Percentiles rank a stretch among this genome's conserved stretches.
Conservation (phyloP, 2,329 filamentous ascomycete species). For the Xylariaceae sp. region DNA sequence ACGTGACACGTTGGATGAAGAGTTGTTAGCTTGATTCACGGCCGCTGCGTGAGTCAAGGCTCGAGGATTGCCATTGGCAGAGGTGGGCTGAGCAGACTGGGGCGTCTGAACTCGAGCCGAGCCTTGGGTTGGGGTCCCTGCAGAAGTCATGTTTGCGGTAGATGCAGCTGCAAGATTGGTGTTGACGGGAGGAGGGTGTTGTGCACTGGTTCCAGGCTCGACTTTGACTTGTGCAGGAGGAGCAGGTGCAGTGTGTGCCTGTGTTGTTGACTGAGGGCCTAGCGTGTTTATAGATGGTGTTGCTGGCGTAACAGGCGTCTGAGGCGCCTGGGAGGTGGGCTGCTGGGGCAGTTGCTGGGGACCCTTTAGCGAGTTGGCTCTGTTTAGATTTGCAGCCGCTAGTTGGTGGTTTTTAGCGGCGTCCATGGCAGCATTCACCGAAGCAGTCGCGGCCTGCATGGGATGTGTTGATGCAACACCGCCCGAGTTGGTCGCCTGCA, state of each 20-base stretch:
- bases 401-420: slow-evolving; percentile 31
- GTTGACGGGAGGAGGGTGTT: slow-evolving; percentile 45
- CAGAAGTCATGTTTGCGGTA: slow-evolving; percentile 35
- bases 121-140: slow-evolving; percentile 47
- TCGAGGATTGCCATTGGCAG: slow-evolving; percentile 17
- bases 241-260: no score
- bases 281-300: slow-evolving; percentile 23
- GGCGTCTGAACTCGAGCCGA: slow-evolving; percentile 48
- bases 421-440: slow-evolving; percentile 32
- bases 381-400: slow-evolving; percentile 18
- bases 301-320: slow-evolving; percentile 22
- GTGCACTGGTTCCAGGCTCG: slow-evolving; percentile 31
- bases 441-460: slow-evolving; percentile 31
- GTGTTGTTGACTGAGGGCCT: slow-evolving; percentile 15
- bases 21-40: slow-evolving; percentile 31
- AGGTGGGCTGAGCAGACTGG: slow-evolving; percentile 32
- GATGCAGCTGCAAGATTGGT: slow-evolving; percentile 40
- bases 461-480: slow-evolving; percentile 22
- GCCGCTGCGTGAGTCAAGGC: slow-evolving; percentile 28
- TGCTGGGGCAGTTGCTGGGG: slow-evolving; percentile 16
- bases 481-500: slow-evolving; percentile 19
- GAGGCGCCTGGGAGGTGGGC: slow-evolving; percentile 10
- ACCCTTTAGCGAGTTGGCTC: background rate
- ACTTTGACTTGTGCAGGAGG: slow-evolving; percentile 34
- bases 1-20: slow-evolving; percentile 23